Evolutionary conservation across 2,329 filamentous ascomycete species (phyloP), one percentile per base, ranked within the genome.

Genomic region (Pezizomycotina sp.): DNA sequence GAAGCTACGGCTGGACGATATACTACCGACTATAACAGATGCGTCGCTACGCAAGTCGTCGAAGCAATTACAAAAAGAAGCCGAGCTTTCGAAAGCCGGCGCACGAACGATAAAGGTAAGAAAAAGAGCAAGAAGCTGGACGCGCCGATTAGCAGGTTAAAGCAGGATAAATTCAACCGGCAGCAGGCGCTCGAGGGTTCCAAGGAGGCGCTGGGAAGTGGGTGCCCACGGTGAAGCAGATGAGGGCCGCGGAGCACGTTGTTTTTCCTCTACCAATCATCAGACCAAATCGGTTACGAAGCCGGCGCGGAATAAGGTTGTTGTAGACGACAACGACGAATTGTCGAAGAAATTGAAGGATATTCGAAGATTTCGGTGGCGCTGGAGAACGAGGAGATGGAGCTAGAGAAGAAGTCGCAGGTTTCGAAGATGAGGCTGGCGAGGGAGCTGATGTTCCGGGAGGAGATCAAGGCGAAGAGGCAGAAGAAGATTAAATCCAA

Each of bases 401-500:
- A 69, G 8, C 62, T 62, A 5, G 72, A 77, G 48, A 68, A 73
- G 29, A 65, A 74, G 33, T 66, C 81, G 19, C 69, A 74, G 32
- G 75, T 75, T 43, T 71, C 75, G 30, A 73, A 84, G 52, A 68
- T 86, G 38, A 74, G 89, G 8, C 74, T 74, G 55, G 74, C 80
- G 46, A 69, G 89, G 48, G 86, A 95, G 51, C 61, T 92, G 5
- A 68, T 86, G 47, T 92, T 91, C 50, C 70, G 84, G 7, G 86
- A 95, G 58, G 77, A 91, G 52, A 75, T 83, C 27, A 77, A 83
- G 38, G 71, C 83, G 5, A 91, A 84, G 60, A 76, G 89, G 15
- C 82, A 98, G 60, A 92, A 93, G 62, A 95, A 95, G 64, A 98
- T 98, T 62, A 98, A 98, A 66, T 91, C 80, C 55, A 98, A 93